Percentiles rank a stretch among this genome's conserved stretches.
Conservation (phyloP, 225 moss, liverwort and hornwort species). For the Bryum argenteum region DNA sequence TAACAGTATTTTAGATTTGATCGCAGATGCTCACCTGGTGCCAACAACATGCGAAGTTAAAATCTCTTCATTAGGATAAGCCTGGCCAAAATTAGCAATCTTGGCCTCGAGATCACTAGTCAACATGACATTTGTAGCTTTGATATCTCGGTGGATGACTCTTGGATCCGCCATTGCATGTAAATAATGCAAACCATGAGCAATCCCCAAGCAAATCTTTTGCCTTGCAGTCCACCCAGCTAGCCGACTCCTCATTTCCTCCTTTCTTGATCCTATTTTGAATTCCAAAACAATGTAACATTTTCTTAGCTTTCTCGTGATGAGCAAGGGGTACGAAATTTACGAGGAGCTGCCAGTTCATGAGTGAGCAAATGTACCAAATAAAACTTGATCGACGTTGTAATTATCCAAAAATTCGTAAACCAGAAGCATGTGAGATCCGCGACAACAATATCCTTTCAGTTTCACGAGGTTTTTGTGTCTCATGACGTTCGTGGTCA, state of each 20-base stretch:
- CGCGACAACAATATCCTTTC: no score
- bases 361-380: background rate
- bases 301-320: no score
- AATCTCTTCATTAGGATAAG: no score
- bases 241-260: background rate
- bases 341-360: no score
- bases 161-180: background rate
- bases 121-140: background rate
- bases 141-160: background rate
- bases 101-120: background rate
- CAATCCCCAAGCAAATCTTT: background rate
- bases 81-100: conserved; percentile 5
- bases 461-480: conserved; percentile 32
- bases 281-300: no score
- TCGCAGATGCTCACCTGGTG: background rate
- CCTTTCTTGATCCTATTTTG: background rate
- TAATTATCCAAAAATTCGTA: conserved; percentile 31
- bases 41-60: background rate
- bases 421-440: no score
- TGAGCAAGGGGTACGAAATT: no score
- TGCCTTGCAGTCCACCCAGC: background rate
- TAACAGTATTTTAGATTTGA: no score
- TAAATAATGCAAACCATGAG: conserved; percentile 3
- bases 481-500: conserved; percentile 34
- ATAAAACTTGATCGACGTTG: conserved; percentile 17